These are phyloP conservation scores for Saccharomycopsis olivae DNA, from an alignment of 805 yeast genomes.

Conservation along the genomic window DNA sequence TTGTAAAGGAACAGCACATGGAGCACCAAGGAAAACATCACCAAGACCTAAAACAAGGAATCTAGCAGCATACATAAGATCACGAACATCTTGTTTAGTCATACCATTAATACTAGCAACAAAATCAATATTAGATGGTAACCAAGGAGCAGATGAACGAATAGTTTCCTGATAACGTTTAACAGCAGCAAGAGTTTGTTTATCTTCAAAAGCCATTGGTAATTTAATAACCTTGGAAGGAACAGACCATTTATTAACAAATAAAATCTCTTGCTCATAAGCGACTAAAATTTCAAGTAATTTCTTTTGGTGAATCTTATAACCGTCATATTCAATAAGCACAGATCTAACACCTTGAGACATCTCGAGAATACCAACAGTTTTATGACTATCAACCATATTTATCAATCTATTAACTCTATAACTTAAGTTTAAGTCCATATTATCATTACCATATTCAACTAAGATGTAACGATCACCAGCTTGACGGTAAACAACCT, in stretches of 20 bases:
- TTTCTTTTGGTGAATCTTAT: slow-evolving; percentile 45
- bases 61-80: slow-evolving; percentile 81
- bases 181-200: slow-evolving; percentile 81
- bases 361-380: slow-evolving; percentile 86
- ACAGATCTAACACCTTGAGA: slow-evolving; percentile 96
- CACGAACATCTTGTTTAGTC: slow-evolving; percentile 62
- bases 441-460: slow-evolving; percentile 82
- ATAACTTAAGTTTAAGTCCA: slow-evolving; percentile 80
- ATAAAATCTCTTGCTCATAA: slow-evolving; percentile 64
- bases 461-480: slow-evolving; percentile 90
- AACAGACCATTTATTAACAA: slow-evolving; percentile 75
- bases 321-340: slow-evolving; percentile 71
- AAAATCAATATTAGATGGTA: slow-evolving; percentile 95
- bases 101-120: slow-evolving; percentile 82
- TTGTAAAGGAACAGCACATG: slow-evolving; percentile 96
- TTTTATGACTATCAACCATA: slow-evolving; percentile 51
- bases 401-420: slow-evolving; percentile 76
- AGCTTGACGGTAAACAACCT: slow-evolving; percentile 85
- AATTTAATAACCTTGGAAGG: slow-evolving; percentile 71
- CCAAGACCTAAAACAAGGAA: slow-evolving; percentile 92
- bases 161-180: slow-evolving; percentile 88
- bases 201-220: slow-evolving; percentile 96
- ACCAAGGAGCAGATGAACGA: slow-evolving; percentile 90
- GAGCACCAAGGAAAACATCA: slow-evolving; percentile 96
- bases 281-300: slow-evolving; percentile 57